Evolutionary conservation across 768 basidiomycete species (phyloP).

Genomic region (Suillus subaureus): DNA sequence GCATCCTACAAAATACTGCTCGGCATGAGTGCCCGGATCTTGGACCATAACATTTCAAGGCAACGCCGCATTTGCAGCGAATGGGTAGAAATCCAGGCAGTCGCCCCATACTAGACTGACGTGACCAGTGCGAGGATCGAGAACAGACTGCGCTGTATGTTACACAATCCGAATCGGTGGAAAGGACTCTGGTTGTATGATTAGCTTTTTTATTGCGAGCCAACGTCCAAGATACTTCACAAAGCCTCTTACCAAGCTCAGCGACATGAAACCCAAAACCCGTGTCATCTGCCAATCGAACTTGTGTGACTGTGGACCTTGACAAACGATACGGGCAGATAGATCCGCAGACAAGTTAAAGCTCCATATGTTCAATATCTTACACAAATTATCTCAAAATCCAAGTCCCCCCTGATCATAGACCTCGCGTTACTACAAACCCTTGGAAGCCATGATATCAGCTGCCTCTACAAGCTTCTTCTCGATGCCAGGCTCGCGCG

Average conservation of each 20-base stretch:
- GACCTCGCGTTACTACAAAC: not conserved
- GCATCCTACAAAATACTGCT: not conserved
- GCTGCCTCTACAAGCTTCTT: constrained; percentile 69
- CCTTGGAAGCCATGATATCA: constrained; percentile 15
- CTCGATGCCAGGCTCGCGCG: constrained; percentile 70
- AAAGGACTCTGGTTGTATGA: not conserved
- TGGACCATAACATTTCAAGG: not conserved
- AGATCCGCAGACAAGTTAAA: not conserved
- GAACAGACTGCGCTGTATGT: not conserved
- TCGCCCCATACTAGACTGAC: not conserved
- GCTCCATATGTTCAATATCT: not conserved
- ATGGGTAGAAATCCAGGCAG: too few relatives aligned
- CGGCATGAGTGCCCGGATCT: not conserved
- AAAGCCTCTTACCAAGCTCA: not conserved
- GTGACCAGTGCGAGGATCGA: not conserved
- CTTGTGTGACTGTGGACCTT: not conserved
- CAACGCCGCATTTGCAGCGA: not conserved
- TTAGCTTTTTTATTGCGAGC: not conserved
- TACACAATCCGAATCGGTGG: not conserved
- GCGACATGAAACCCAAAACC: not conserved
- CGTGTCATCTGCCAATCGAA: not conserved
- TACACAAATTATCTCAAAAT: not conserved
- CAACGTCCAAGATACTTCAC: not conserved
- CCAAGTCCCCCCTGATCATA: not conserved
- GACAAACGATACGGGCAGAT: not conserved